Base-by-base conservation (phyloP, 495 filamentous ascomycete species). In the Niebla homalea region DNA sequence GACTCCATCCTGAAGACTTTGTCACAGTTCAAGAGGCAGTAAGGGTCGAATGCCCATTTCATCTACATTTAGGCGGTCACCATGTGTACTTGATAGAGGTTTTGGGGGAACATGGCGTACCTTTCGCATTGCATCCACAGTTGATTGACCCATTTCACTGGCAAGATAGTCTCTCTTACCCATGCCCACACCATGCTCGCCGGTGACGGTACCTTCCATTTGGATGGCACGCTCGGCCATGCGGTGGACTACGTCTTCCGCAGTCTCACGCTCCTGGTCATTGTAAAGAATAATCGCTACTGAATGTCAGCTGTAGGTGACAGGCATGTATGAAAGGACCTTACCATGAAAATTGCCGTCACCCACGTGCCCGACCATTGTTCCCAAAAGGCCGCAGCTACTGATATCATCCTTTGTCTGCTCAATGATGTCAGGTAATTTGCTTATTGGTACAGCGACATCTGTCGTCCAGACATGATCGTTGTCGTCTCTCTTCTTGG, bases 161-260 rank as follows among this genome's bases (percentile, higher is more conserved):
- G 76, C 68, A 22, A 90, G 68, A 57, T 89, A 89, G 60, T 89
- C 85, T 53, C 86, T 70, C 70, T 90, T 90, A 46, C 89, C 80
- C 23, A 90, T 66, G 12, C 85, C 85, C 26, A 90, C 77, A 40
- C 85, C 85, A 58, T 90, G 85, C 65, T 90, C 85, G 14, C 85
- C 85, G 10, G 86, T 89, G 4, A 87, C 83, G 2, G 85, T 90
- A 7, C 85, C 85, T 59, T 90, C 85, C 69, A 89, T 77, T 66
- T 85, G 81, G 19, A 89, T 76, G 5, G 85, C 85, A 43, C 83
- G 70, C 72, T 87, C 87, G 32, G 89, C 83, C 86, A 90, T 89
- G 21, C 82, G 70, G 57, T 87, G 82, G 19, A 90, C 84, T 7
- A 87, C 62, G n/a, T 70, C 75, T 60, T 86, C 81, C 3, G 79